Evolutionary conservation across 2,329 filamentous ascomycete genomes (phyloP).

Genomic region (Cladophialophora psammophila): DNA sequence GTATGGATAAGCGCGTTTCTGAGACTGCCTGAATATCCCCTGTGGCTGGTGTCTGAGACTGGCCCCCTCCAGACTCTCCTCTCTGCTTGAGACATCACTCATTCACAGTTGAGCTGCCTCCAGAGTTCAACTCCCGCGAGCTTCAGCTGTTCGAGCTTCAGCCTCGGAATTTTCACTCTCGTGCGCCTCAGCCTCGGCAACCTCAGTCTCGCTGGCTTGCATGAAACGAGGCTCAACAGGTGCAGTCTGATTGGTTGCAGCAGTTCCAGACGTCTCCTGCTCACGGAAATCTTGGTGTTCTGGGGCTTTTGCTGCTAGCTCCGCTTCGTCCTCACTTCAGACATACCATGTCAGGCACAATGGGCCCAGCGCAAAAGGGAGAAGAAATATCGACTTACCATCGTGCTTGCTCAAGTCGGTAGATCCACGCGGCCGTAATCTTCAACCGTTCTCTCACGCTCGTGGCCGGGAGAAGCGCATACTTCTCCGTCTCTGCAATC

Average conservation of each 20-base stretch:
- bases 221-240: neutral
- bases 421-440: conserved; percentile 80
- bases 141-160: neutral
- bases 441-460: conserved; percentile 84
- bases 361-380: conserved; percentile 27
- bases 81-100: neutral
- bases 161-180: neutral
- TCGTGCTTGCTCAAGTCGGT: conserved; percentile 69
- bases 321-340: conserved; percentile 34
- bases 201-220: neutral
- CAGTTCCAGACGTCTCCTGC: neutral
- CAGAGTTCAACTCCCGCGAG: neutral
- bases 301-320: conserved; percentile 19
- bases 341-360: conserved; percentile 37
- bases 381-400: conserved; percentile 65
- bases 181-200: conserved; percentile 4
- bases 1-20: neutral
- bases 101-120: neutral
- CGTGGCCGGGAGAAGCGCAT: conserved; percentile 72
- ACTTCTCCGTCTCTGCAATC: conserved; percentile 79
- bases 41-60: conserved; percentile 5
- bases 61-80: neutral
- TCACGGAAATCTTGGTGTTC: conserved; percentile 14
- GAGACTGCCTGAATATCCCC: neutral
- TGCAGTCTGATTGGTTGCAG: neutral